These are phyloP conservation scores for Aspergillus tanneri DNA, from an alignment of 2,329 filamentous ascomycete genomes.

Conservation along the genomic window DNA sequence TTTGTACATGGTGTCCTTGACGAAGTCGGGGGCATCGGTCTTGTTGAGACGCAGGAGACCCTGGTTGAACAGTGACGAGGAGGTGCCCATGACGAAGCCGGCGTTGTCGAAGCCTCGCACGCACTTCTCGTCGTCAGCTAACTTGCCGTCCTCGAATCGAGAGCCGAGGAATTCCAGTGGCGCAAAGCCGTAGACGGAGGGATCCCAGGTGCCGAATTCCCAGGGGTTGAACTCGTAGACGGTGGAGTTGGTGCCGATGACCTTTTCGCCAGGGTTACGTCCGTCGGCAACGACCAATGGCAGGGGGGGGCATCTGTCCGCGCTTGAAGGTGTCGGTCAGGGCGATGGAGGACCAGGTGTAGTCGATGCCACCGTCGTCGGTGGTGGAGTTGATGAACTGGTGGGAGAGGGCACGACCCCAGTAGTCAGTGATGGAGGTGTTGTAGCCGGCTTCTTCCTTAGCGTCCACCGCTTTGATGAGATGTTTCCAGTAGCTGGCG, in stretches of 20 bases:
- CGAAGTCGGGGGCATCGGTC: too few relatives aligned
- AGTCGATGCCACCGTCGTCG: conserved; percentile 66
- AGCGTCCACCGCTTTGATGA: conserved; percentile 57
- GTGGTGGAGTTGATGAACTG: conserved; percentile 72
- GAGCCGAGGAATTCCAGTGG: conserved; percentile 71
- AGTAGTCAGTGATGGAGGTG: conserved; percentile 79
- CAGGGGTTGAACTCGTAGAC: conserved; percentile 77
- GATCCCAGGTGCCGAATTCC: conserved; percentile 76
- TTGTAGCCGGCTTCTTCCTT: conserved; percentile 66
- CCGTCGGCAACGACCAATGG: conserved; percentile 72
- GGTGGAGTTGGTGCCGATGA: conserved; percentile 70
- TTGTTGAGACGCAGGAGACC: too few relatives aligned
- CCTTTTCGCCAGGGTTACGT: conserved; percentile 59
- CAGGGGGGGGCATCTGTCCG: conserved; percentile 68
- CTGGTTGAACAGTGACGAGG: too few relatives aligned
- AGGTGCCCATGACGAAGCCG: too few relatives aligned
- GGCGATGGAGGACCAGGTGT: conserved; percentile 80
- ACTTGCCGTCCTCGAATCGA: conserved; percentile 63
- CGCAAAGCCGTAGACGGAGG: conserved; percentile 68
- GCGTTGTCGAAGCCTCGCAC: too few relatives aligned
- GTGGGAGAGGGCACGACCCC: conserved; percentile 79
- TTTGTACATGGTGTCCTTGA: too few relatives aligned
- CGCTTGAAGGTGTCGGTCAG: conserved; percentile 60
- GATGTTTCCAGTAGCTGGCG: conserved; percentile 61
- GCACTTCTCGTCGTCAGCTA: conserved; percentile 53